Percentiles rank a stretch among this genome's conserved stretches.
Evolutionary conservation across 306 rosid species (phyloP).

Genomic region (Pachyrhizus erosus): DNA sequence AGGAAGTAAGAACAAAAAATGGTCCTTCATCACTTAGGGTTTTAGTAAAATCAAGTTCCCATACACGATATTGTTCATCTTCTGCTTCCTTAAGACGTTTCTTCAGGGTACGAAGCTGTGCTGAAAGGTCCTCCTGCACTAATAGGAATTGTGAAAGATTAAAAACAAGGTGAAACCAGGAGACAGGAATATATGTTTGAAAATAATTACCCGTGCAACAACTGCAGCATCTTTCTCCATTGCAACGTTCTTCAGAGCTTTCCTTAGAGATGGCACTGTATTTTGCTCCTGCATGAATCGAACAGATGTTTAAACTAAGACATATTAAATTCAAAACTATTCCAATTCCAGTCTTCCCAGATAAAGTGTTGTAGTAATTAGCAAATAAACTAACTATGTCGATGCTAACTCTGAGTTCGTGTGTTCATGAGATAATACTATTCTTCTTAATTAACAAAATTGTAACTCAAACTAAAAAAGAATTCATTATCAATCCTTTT

Average conservation of each 20-base stretch:
- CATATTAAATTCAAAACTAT: conserved; percentile 1
- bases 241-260: conserved; percentile 91
- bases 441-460: conserved; percentile 20
- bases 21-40: background rate
- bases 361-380: background rate
- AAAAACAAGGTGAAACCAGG: conserved; percentile 9
- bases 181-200: conserved; percentile 6
- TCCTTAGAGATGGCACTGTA: conserved; percentile 85
- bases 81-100: conserved; percentile 91
- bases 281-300: conserved; percentile 65
- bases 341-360: conserved; percentile 14
- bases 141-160: conserved; percentile 21
- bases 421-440: conserved; percentile 7
- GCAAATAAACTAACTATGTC: background rate
- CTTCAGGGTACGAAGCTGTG: conserved; percentile 85
- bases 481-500: background rate
- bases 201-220: conserved; percentile 72
- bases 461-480: conserved; percentile 31
- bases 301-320: conserved; percentile 8
- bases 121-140: conserved; percentile 88
- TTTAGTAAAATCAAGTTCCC: conserved; percentile 46
- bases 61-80: conserved; percentile 94
- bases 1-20: conserved; percentile 22
- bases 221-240: conserved; percentile 99
- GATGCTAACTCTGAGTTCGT: background rate